These are phyloP conservation scores for Suillus subalutaceus DNA, from an alignment of 768 basidiomycete genomes.

Conservation along the genomic window DNA sequence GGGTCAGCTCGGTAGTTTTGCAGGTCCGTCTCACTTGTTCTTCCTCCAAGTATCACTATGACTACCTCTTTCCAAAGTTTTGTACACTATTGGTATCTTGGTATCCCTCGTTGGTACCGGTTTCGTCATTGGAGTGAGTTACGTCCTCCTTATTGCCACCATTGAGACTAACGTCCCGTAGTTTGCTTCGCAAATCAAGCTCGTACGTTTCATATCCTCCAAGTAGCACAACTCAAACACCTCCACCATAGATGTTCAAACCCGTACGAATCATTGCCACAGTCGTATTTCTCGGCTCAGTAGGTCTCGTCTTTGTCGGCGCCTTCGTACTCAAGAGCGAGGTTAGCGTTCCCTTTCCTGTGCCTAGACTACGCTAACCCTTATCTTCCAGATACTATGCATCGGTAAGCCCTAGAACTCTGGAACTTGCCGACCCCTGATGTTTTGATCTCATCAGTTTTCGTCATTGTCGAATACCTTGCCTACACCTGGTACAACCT, in stretches of 20 bases:
- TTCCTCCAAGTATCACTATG: neutral
- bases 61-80: slow-evolving; percentile 46
- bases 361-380: neutral
- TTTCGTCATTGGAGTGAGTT: slow-evolving; percentile 84
- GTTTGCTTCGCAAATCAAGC: slow-evolving; percentile 81
- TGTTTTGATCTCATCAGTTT: slow-evolving; percentile 49
- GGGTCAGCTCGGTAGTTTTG: slow-evolving; percentile 69
- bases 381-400: slow-evolving; percentile 57
- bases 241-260: slow-evolving; percentile 81
- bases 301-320: slow-evolving; percentile 81
- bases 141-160: neutral
- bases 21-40: slow-evolving; percentile 51
- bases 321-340: slow-evolving; percentile 78
- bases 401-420: slow-evolving; percentile 46
- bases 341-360: slow-evolving; percentile 41
- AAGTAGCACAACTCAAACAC: neutral
- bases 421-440: neutral
- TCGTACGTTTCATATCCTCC: slow-evolving; percentile 47
- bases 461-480: slow-evolving; percentile 89
- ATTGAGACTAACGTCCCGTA: slow-evolving; percentile 28
- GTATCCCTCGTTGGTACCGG: slow-evolving; percentile 86
- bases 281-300: slow-evolving; percentile 74
- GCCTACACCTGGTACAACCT: slow-evolving; percentile 90
- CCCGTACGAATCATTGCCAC: slow-evolving; percentile 86
- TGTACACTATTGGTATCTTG: slow-evolving; percentile 83